These are phyloP conservation scores for Claviceps capensis DNA, from an alignment of 2,329 filamentous ascomycete species.

Conservation along the genomic window DNA sequence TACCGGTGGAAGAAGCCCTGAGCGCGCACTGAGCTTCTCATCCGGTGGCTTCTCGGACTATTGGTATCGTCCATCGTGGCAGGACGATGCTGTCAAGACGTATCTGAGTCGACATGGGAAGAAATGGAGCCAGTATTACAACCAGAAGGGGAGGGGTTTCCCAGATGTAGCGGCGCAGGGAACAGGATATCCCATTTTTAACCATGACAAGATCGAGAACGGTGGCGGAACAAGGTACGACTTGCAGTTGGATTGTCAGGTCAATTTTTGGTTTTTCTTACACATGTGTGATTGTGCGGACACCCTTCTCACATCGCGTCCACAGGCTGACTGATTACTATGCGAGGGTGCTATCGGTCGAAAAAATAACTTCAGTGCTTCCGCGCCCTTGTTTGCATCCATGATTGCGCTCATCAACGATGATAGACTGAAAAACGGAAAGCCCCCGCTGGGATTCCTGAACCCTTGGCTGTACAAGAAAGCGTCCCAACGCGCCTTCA, in stretches of 20 bases:
- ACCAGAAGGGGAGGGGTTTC: conserved; percentile 38
- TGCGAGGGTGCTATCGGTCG: no score
- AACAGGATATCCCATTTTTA: conserved; percentile 19
- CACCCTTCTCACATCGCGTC: no score
- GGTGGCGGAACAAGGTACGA: conserved; percentile 22
- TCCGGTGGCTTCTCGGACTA: conserved; percentile 37
- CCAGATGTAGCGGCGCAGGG: conserved; percentile 49
- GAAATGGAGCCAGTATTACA: conserved; percentile 34
- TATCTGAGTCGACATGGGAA: conserved; percentile 30
- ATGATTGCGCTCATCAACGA: conserved; percentile 54
- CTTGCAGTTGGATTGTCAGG: neutral
- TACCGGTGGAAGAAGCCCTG: conserved; percentile 36
- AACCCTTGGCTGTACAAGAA: conserved; percentile 46
- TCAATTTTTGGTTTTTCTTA: neutral
- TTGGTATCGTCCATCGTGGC: conserved; percentile 29
- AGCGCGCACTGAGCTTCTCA: conserved; percentile 38
- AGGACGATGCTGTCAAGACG: conserved; percentile 29
- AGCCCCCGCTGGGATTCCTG: conserved; percentile 41
- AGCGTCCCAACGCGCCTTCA: conserved; percentile 17
- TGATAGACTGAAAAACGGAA: conserved; percentile 39
- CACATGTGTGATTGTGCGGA: no score
- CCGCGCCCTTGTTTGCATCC: conserved; percentile 47
- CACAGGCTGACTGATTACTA: neutral
- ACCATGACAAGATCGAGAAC: conserved; percentile 12
- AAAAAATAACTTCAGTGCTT: conserved; percentile 26